Percentiles rank a stretch among this genome's conserved stretches.
These are phyloP conservation scores for Colletotrichum musae DNA, from an alignment of 2,329 filamentous ascomycete species.

Conservation along the genomic window DNA sequence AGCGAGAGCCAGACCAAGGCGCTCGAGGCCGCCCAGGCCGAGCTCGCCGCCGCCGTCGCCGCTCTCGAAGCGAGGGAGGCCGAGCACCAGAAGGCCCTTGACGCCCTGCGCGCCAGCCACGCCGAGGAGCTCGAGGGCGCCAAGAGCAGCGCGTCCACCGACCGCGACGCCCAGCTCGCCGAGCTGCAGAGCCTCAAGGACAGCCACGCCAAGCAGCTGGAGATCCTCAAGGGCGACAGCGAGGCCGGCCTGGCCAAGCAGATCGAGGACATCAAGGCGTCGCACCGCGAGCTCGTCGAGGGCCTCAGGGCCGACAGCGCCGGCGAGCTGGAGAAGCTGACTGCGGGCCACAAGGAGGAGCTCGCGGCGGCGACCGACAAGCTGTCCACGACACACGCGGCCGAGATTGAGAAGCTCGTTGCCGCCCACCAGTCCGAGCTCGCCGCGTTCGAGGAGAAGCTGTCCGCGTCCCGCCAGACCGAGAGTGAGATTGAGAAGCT, in stretches of 20 bases:
- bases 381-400: constrained; percentile 52
- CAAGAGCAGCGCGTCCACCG: constrained; percentile 66
- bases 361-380: constrained; percentile 20
- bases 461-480: constrained; percentile 15
- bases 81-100: constrained; percentile 68
- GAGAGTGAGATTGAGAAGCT: no score
- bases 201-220: constrained; percentile 66
- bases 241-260: constrained; percentile 56
- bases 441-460: constrained; percentile 55
- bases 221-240: constrained; percentile 59
- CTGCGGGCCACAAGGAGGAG: constrained; percentile 56
- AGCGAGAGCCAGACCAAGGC: constrained; percentile 57
- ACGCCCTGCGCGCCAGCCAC: constrained; percentile 69
- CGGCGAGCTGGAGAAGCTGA: constrained; percentile 52
- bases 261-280: constrained; percentile 58
- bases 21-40: constrained; percentile 59
- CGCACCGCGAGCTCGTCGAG: constrained; percentile 60
- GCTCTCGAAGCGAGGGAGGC: constrained; percentile 66
- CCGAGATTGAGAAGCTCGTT: constrained; percentile 53
- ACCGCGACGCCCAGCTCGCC: constrained; percentile 62
- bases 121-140: constrained; percentile 71
- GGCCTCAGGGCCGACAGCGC: constrained; percentile 58
- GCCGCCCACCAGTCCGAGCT: constrained; percentile 47
- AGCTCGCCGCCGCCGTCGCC: constrained; percentile 60
- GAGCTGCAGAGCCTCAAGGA: constrained; percentile 70